phyloP scores from a whole-genome alignment of 164 flowering plant genomes.

The Liquidambar formosana region DNA sequence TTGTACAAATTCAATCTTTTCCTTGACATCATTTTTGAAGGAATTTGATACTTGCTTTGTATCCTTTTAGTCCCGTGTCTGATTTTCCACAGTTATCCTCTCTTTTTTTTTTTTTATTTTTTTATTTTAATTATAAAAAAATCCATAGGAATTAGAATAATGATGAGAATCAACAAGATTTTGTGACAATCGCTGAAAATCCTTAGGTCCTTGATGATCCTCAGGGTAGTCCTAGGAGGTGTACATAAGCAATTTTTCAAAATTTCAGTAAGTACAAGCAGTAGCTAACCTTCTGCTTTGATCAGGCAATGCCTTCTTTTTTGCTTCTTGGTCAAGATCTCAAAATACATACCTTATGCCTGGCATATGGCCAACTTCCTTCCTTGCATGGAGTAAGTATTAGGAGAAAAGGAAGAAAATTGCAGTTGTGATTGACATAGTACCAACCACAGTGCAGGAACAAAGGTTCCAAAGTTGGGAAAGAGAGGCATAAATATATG shows the following conservation, averaged over 20 bases:
- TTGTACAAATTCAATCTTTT: neutral
- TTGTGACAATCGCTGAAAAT: constrained; percentile 20
- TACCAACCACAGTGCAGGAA: too few species aligned
- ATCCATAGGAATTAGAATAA: too few species aligned
- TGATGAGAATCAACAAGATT: too few species aligned
- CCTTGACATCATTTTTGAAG: neutral
- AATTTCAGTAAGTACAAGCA: too few species aligned
- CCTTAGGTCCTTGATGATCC: constrained; percentile 47
- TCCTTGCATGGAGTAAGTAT: too few species aligned
- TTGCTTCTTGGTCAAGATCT: constrained; percentile 55
- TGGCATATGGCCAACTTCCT: constrained; percentile 52
- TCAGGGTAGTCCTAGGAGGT: constrained; percentile 39
- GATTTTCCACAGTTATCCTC: neutral
- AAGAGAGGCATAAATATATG: too few species aligned
- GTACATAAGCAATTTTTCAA: constrained; percentile 59
- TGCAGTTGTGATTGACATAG: too few species aligned
- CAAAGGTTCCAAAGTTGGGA: too few species aligned
- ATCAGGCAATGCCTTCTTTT: constrained; percentile 49
- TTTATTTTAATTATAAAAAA: too few species aligned
- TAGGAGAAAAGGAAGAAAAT: too few species aligned
- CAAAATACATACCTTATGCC: constrained; percentile 56
- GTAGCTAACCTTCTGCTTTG: constrained; percentile 56
- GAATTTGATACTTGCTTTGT: neutral
- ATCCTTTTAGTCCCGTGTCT: neutral
- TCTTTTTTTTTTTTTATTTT: neutral